phyloP scores from a whole-genome alignment of 495 filamentous ascomycete genomes.

The Penicillium lividum region DNA sequence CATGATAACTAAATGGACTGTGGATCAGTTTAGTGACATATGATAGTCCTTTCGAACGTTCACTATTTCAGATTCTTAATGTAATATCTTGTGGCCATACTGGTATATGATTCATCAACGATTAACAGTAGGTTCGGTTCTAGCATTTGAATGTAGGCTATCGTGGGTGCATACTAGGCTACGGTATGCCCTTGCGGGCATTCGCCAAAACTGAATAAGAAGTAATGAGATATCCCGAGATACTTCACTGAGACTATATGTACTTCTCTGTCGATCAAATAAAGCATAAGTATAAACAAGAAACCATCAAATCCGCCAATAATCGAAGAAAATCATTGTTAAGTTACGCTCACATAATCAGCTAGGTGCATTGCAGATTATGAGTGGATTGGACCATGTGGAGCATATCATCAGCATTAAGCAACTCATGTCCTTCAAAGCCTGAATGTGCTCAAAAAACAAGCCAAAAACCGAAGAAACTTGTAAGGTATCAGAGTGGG shows the following conservation, averaged over 20 bases:
- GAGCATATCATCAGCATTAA: background rate
- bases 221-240: background rate
- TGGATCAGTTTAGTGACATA: background rate
- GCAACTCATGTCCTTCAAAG: background rate
- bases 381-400: background rate
- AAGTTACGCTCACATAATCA: background rate
- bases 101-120: too few relatives aligned
- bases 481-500: background rate
- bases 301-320: slow-evolving; percentile 1
- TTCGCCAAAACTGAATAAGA: background rate
- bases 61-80: too few relatives aligned
- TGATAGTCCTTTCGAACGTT: background rate
- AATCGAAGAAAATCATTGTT: background rate
- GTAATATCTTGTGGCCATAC: too few relatives aligned
- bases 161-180: too few relatives aligned
- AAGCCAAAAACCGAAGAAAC: background rate
- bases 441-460: background rate
- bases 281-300: background rate
- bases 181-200: too few relatives aligned
- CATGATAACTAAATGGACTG: slow-evolving; percentile 4
- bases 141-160: too few relatives aligned
- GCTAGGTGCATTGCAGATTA: background rate
- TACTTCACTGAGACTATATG: background rate
- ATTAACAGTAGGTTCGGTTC: too few relatives aligned
- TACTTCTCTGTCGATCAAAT: background rate